phyloP scores from a whole-genome alignment of 257 asterid genomes.

The Solanum peruvianum region DNA sequence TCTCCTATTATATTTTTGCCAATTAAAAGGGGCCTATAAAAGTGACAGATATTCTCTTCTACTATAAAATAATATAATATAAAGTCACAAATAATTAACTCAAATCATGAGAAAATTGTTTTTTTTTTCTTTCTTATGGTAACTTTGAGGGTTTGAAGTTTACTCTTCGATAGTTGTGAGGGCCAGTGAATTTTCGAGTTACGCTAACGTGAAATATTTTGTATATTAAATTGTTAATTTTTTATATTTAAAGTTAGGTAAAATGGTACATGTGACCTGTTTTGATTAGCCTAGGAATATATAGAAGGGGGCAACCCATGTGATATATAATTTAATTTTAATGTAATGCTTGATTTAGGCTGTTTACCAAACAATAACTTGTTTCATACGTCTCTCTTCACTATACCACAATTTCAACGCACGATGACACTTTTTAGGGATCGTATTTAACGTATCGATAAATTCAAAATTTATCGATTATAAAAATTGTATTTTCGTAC shows the following conservation, averaged over 20 bases:
- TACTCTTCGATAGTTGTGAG: not conserved
- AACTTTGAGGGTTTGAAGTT: not conserved
- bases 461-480: not conserved
- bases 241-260: not conserved
- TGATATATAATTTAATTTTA: not conserved
- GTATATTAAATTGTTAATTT: accelerated
- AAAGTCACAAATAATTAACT: not conserved
- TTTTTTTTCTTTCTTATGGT: not conserved
- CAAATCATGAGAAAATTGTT: not conserved
- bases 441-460: accelerated
- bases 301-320: constrained; percentile 9
- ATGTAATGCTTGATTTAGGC: not conserved
- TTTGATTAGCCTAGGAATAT: not conserved
- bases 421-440: not conserved
- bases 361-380: not conserved
- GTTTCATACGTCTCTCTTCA: not conserved
- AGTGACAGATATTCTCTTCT: not conserved
- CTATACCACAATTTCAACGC: not conserved
- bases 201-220: not conserved
- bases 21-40: not conserved
- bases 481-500: not conserved
- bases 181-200: not conserved
- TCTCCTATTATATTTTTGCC: not conserved
- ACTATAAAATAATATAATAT: not conserved
- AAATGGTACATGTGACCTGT: constrained; percentile 10